These are phyloP conservation scores for Neurospora sp. DNA, from an alignment of 495 filamentous ascomycete genomes.

Conservation along the genomic window DNA sequence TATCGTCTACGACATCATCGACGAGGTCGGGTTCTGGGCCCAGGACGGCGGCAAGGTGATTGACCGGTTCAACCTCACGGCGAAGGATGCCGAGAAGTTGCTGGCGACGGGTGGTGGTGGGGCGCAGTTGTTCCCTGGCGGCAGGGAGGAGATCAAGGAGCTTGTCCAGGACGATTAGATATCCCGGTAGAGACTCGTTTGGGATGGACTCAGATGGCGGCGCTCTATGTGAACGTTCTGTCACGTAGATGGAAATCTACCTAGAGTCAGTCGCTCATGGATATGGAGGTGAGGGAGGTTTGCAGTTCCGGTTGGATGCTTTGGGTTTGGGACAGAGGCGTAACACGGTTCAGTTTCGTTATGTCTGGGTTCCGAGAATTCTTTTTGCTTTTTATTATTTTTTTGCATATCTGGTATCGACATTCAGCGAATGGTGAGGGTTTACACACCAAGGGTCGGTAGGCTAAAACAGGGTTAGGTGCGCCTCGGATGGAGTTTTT, in stretches of 20 bases:
- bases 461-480: not conserved
- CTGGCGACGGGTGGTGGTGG: slow-evolving; percentile 23
- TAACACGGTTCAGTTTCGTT: not conserved
- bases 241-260: not conserved
- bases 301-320: not conserved
- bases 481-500: not conserved
- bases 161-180: slow-evolving; percentile 51
- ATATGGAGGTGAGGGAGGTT: not conserved
- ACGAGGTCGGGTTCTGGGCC: slow-evolving; percentile 77
- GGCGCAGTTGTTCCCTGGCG: slow-evolving; percentile 27
- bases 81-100: slow-evolving; percentile 25
- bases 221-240: not conserved
- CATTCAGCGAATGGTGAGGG: not conserved
- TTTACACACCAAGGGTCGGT: not conserved
- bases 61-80: slow-evolving; percentile 20
- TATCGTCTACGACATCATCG: slow-evolving; percentile 79
- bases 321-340: not conserved
- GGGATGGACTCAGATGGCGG: not conserved
- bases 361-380: not conserved
- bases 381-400: not conserved
- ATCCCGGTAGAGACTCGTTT: not conserved
- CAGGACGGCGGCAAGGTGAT: slow-evolving; percentile 48
- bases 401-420: not conserved
- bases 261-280: not conserved
- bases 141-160: slow-evolving; percentile 49